phyloP scores from a whole-genome alignment of 305 asterid genomes.

The Stenogyne calaminthoides region DNA sequence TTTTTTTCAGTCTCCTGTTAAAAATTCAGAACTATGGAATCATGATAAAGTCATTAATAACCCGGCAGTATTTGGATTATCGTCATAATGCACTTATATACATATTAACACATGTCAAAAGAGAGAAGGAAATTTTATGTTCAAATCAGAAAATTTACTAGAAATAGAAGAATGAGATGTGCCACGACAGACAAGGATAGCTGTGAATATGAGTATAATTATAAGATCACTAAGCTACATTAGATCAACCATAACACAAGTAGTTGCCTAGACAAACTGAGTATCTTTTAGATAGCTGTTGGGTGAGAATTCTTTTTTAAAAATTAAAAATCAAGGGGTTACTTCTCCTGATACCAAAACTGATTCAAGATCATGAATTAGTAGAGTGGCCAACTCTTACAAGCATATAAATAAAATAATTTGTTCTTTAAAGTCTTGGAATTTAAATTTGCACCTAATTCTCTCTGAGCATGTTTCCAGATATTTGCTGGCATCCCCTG shows the following conservation, averaged over 20 bases:
- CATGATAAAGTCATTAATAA: conserved; percentile 21
- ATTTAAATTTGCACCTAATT: conserved; percentile 57
- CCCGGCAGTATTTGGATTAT: neutral
- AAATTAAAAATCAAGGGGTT: neutral
- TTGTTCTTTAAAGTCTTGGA: conserved; percentile 1
- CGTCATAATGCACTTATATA: conserved; percentile 19
- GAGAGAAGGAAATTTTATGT: conserved; percentile 8
- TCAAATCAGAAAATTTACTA: conserved; percentile 4
- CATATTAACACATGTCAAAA: neutral
- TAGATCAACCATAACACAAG: conserved; percentile 16
- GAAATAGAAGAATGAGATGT: neutral
- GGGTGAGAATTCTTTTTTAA: conserved; percentile 13
- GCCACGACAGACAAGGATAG: neutral
- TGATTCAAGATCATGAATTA: conserved; percentile 5
- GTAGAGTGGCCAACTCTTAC: conserved; percentile 13
- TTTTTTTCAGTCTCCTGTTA: conserved; percentile 92
- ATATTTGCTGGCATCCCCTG: conserved; percentile 94
- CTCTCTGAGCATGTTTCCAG: conserved; percentile 98
- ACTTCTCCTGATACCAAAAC: conserved; percentile 15
- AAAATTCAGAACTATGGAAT: conserved; percentile 23
- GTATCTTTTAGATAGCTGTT: conserved; percentile 17
- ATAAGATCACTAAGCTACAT: conserved; percentile 22
- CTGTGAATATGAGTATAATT: neutral
- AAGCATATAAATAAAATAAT: conserved; percentile 11
- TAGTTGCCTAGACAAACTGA: conserved; percentile 7